Conservation (phyloP, 2,329 filamentous ascomycete species). For the Fusarium sp. region DNA sequence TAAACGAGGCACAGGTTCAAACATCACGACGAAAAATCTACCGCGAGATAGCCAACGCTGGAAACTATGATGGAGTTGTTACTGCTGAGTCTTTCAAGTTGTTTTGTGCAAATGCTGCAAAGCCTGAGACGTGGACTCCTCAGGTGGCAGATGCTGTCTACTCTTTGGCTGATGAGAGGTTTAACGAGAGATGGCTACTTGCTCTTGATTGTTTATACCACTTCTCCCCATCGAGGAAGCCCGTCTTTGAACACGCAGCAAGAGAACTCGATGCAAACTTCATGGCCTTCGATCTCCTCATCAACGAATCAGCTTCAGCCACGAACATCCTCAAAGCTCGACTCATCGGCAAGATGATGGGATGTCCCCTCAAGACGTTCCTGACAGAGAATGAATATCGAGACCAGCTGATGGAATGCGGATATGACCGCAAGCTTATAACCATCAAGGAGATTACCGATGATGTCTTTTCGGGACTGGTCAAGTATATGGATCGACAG, state of each 20-base stretch:
- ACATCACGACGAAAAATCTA: conserved; percentile 49
- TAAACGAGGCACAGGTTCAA: conserved; percentile 59
- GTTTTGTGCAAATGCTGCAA: conserved; percentile 63
- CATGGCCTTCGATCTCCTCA: conserved; percentile 68
- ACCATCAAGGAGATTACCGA: conserved; percentile 63
- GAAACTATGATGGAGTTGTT: neutral
- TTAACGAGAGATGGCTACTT: conserved; percentile 61
- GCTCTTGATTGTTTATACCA: conserved; percentile 69
- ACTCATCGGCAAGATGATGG: conserved; percentile 59
- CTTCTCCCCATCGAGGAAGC: conserved; percentile 64
- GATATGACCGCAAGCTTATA: conserved; percentile 59
- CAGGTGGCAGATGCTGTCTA: conserved; percentile 42
- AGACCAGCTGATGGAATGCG: conserved; percentile 58
- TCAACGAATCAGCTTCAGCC: conserved; percentile 48
- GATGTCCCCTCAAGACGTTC: conserved; percentile 63
- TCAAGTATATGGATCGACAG: conserved; percentile 56
- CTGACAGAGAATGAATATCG: conserved; percentile 60
- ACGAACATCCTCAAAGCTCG: conserved; percentile 52
- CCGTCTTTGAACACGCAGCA: conserved; percentile 58
- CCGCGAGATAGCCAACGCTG: conserved; percentile 35
- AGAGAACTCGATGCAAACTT: conserved; percentile 58
- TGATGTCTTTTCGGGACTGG: conserved; percentile 64
- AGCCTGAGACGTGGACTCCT: conserved; percentile 57
- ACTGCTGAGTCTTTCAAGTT: conserved; percentile 49
- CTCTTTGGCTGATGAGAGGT: conserved; percentile 40